phyloP scores from a whole-genome alignment of 345 rosid genomes.

The Hevea brasiliensis region DNA sequence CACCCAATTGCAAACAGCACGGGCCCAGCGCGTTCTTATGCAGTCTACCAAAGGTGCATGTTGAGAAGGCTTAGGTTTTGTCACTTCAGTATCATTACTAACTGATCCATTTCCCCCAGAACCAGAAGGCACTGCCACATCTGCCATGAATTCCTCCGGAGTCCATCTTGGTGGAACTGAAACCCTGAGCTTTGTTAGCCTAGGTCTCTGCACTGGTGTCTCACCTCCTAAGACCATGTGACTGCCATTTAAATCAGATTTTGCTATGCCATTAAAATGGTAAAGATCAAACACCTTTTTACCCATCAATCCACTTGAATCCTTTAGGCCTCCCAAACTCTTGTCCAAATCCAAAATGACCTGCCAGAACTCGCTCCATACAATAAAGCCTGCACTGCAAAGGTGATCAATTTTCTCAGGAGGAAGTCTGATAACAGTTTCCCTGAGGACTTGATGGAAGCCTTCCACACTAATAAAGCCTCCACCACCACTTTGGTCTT shows the following conservation, averaged over 20 bases:
- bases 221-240: conserved; percentile 51
- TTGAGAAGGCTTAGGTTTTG: conserved; percentile 71
- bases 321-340: conserved; percentile 80
- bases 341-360: conserved; percentile 76
- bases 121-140: conserved; percentile 45
- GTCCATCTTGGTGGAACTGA: conserved; percentile 99
- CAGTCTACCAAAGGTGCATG: conserved; percentile 97
- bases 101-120: conserved; percentile 37
- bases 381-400: conserved; percentile 75
- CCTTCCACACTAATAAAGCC: conserved; percentile 95
- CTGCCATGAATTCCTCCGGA: conserved; percentile 87
- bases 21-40: conserved; percentile 89
- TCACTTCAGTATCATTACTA: conserved; percentile 53
- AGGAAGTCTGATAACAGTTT: conserved; percentile 64
- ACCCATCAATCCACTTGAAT: conserved; percentile 91
- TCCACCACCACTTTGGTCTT: conserved; percentile 99
- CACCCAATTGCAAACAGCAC: conserved; percentile 84
- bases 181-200: conserved; percentile 89
- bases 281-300: conserved; percentile 89
- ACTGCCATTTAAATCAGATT: conserved; percentile 82
- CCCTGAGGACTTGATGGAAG: conserved; percentile 79
- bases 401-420: conserved; percentile 66
- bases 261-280: conserved; percentile 98
- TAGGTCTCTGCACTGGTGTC: conserved; percentile 78
- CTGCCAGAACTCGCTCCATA: conserved; percentile 99